A percentile compares a stretch with the other conserved stretches of the same genome.
Evolutionary conservation across 305 asterid species (phyloP).

Genomic region (Plantago lanceolata): DNA sequence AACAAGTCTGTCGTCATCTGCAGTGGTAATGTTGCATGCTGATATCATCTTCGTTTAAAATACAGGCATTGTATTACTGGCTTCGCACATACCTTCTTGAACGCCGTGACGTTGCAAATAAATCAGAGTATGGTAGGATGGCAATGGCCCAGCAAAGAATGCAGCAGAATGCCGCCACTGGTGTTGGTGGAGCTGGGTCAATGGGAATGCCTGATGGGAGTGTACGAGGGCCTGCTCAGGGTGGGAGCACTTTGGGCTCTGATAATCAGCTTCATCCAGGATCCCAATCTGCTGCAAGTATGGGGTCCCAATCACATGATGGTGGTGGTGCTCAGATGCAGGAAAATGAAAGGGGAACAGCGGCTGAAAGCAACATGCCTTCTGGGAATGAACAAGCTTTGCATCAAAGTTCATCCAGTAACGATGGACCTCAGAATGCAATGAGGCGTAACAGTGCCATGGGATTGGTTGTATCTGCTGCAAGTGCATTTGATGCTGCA

Average conservation of each 20-base stretch:
- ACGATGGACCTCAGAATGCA: conserved; percentile 72
- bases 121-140: conserved; percentile 92
- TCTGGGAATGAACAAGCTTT: conserved; percentile 68
- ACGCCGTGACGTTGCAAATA: conserved; percentile 97
- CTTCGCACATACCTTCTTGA: conserved; percentile 96
- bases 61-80: conserved; percentile 97
- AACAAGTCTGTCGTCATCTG: conserved; percentile 1
- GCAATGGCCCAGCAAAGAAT: conserved; percentile 98
- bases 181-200: conserved; percentile 53
- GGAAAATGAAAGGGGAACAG: conserved; percentile 73
- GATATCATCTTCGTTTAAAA: conserved; percentile 23
- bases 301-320: conserved; percentile 76
- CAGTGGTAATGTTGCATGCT: conserved; percentile 6
- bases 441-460: conserved; percentile 74
- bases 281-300: conserved; percentile 62
- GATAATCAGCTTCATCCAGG: conserved; percentile 85
- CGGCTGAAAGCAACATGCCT: conserved; percentile 65
- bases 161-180: conserved; percentile 75
- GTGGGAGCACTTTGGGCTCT: conserved; percentile 59
- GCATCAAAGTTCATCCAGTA: conserved; percentile 61
- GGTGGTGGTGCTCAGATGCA: conserved; percentile 72
- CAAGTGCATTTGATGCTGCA: conserved; percentile 98
- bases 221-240: conserved; percentile 61
- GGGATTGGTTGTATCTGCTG: conserved; percentile 86
- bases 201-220: conserved; percentile 62